Percentiles rank a stretch among this genome's conserved stretches.
phyloP scores from a whole-genome alignment of 2,329 filamentous ascomycete genomes.

The Neonectria neomacrospora region DNA sequence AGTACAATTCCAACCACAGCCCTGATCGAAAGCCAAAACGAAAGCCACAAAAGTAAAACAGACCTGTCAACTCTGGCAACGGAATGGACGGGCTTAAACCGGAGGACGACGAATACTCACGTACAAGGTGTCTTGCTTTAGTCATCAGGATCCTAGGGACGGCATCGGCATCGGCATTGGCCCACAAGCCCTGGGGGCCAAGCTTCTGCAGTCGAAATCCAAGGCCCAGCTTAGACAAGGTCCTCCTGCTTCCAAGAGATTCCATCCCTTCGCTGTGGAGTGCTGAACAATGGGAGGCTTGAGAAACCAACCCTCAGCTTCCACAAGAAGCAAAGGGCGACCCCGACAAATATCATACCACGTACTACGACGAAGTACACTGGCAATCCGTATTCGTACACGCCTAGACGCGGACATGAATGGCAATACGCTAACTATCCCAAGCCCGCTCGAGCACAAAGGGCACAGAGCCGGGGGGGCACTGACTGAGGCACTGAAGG shows the following conservation, averaged over 20 bases:
- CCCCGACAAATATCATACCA: not conserved
- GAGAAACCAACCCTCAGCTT: not conserved
- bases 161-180: conserved; percentile 19
- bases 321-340: not conserved
- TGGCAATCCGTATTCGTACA: not conserved
- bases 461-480: not conserved
- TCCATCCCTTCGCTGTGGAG: not conserved
- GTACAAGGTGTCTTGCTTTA: conserved; percentile 15
- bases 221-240: not conserved
- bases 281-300: not conserved
- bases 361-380: not conserved
- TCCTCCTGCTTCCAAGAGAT: conserved; percentile 4
- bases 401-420: too few relatives aligned
- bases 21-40: not conserved
- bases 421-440: too few relatives aligned
- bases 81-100: conserved; percentile 15
- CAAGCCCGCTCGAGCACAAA: not conserved
- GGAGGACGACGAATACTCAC: conserved; percentile 2
- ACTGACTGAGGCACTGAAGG: not conserved
- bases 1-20: not conserved
- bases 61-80: not conserved
- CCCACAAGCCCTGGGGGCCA: conserved; percentile 3
- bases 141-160: conserved; percentile 26
- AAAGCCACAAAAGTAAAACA: not conserved
- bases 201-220: conserved; percentile 5